Percentiles rank a stretch among this genome's conserved stretches.
Conservation (phyloP, 768 basidiomycete genomes). For the Suillus spraguei region DNA sequence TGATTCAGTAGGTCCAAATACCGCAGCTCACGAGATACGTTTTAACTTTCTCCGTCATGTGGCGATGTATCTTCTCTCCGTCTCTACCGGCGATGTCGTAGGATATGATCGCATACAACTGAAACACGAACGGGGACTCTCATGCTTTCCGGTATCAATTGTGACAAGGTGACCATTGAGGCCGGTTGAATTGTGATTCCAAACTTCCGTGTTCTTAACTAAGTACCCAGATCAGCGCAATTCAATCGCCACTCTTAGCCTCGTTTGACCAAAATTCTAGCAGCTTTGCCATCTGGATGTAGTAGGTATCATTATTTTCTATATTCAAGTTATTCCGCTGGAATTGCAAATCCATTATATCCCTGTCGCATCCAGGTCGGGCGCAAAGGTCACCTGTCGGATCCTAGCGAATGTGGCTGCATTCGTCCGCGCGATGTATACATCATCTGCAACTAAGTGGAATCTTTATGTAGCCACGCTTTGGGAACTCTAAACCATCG, state of each 20-base stretch:
- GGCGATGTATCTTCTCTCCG: neutral
- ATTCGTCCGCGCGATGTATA: neutral
- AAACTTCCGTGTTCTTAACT: neutral
- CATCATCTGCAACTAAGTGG: neutral
- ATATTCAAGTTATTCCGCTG: neutral
- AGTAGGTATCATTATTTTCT: neutral
- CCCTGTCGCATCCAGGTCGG: neutral
- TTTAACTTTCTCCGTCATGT: neutral
- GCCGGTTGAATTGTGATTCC: neutral
- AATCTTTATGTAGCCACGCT: neutral
- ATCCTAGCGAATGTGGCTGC: neutral
- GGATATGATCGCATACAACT: too few species aligned
- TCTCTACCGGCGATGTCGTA: neutral
- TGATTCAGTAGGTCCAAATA: neutral
- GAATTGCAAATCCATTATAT: neutral
- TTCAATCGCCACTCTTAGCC: neutral
- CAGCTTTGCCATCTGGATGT: neutral
- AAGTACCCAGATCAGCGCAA: neutral
- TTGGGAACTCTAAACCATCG: neutral
- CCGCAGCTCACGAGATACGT: neutral
- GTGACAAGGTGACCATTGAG: neutral
- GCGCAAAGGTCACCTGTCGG: neutral
- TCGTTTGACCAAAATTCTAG: neutral
- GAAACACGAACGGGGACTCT: neutral
- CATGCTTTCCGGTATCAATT: constrained; percentile 2